Percentiles rank a stretch among this genome's conserved stretches.
Evolutionary conservation across 352 stramenopile species (phyloP).

Genomic region (Globisporangium iwayamae): DNA sequence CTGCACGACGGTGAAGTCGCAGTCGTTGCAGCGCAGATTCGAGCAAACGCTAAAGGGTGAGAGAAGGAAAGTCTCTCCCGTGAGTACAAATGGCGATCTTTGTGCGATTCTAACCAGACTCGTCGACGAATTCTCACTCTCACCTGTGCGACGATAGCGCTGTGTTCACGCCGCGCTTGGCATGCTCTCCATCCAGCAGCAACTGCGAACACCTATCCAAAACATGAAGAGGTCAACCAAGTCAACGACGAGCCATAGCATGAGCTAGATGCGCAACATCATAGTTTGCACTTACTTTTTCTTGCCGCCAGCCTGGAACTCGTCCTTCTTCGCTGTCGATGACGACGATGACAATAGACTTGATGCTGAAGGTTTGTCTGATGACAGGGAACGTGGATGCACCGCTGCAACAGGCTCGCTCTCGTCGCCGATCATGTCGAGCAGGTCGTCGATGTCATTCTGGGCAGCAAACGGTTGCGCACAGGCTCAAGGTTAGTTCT

Average conservation of each 20-base stretch:
- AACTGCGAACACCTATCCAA: slow-evolving; percentile 49
- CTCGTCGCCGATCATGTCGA: slow-evolving; percentile 58
- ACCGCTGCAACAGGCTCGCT: slow-evolving; percentile 25
- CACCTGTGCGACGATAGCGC: slow-evolving; percentile 51
- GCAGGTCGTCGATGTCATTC: slow-evolving; percentile 69
- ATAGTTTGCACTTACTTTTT: slow-evolving; percentile 45
- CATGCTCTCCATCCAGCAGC: slow-evolving; percentile 44
- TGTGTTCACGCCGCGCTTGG: slow-evolving; percentile 57
- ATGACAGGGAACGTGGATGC: slow-evolving; percentile 25
- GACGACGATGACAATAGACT: slow-evolving; percentile 16
- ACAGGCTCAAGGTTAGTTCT: background rate
- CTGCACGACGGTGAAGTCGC: slow-evolving; percentile 77
- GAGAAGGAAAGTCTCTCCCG: no score
- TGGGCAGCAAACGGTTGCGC: slow-evolving; percentile 18
- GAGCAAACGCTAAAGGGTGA: slow-evolving; percentile 38
- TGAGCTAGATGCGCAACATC: background rate
- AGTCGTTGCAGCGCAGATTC: slow-evolving; percentile 81
- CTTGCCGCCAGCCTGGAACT: slow-evolving; percentile 37
- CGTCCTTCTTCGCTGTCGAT: slow-evolving; percentile 18
- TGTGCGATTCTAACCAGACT: background rate
- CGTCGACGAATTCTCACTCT: background rate
- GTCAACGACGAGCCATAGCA: background rate
- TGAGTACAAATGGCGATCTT: background rate
- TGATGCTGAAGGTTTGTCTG: background rate
- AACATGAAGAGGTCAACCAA: background rate